phyloP scores from a whole-genome alignment of 1,284 basidiomycete species.

The Schizophyllum commune region DNA sequence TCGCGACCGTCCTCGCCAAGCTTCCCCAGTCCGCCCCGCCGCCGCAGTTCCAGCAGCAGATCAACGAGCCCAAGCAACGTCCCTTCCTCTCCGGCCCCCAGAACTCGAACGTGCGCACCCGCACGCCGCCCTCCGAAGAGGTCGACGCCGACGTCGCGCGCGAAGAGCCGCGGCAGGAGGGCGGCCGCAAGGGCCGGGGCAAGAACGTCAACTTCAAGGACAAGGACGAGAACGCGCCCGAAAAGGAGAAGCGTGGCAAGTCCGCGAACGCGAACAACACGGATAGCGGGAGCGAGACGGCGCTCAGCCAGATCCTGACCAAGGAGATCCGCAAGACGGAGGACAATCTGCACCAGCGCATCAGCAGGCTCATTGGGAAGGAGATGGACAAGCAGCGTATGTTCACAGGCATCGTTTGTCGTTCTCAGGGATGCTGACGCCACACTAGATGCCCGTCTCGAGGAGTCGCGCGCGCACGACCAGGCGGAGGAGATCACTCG shows the following conservation, averaged over 20 bases:
- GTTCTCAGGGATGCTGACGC: conserved; percentile 3
- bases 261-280: conserved; percentile 41
- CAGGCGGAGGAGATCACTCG: conserved; percentile 71
- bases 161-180: conserved; percentile 46
- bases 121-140: conserved; percentile 69
- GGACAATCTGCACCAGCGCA: conserved; percentile 65
- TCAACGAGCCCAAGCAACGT: conserved; percentile 29
- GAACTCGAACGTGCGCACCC: conserved; percentile 33
- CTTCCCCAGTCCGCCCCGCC: conserved; percentile 38
- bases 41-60: conserved; percentile 15
- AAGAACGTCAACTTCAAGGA: conserved; percentile 62
- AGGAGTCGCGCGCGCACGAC: conserved; percentile 68
- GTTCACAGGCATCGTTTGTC: conserved; percentile 13
- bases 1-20: conserved; percentile 46
- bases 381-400: conserved; percentile 83
- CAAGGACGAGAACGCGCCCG: conserved; percentile 36
- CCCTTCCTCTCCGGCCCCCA: conserved; percentile 27
- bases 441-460: conserved; percentile 63
- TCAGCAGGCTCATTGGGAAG: conserved; percentile 69
- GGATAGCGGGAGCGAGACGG: conserved; percentile 41
- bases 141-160: conserved; percentile 54
- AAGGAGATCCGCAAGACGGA: conserved; percentile 77
- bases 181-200: conserved; percentile 52
- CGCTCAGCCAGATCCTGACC: conserved; percentile 46
- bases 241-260: conserved; percentile 27